Percentiles rank a stretch among this genome's conserved stretches.
phyloP scores from a whole-genome alignment of 2,329 filamentous ascomycete species.

The Pezicula carpinea region DNA sequence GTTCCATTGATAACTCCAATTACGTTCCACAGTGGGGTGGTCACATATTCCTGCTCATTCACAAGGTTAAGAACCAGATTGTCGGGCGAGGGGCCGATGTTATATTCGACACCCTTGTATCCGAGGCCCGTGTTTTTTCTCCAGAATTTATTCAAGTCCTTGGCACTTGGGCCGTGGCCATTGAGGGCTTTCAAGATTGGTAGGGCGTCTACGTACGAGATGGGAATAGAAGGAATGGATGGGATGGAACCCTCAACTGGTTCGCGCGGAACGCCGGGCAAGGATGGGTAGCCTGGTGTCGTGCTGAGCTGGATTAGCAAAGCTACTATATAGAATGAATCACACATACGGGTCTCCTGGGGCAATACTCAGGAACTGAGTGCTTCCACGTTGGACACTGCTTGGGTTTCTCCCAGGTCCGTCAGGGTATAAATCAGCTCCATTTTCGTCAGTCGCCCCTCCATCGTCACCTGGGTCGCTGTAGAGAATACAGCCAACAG shows the following conservation, averaged over 20 bases:
- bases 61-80: constrained; percentile 65
- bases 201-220: constrained; percentile 82
- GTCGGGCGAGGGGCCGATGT: constrained; percentile 65
- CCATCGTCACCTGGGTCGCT: constrained; percentile 88
- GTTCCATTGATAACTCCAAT: constrained; percentile 90
- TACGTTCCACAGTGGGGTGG: constrained; percentile 82
- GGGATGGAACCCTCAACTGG: constrained; percentile 68
- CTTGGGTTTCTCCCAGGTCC: constrained; percentile 85
- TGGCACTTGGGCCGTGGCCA: constrained; percentile 74
- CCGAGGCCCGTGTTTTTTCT: constrained; percentile 58
- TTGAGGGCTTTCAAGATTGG: constrained; percentile 89
- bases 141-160: constrained; percentile 66
- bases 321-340: constrained; percentile 38
- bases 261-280: constrained; percentile 76
- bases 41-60: constrained; percentile 79
- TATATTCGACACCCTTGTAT: constrained; percentile 64
- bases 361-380: constrained; percentile 69
- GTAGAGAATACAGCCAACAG: constrained; percentile 81
- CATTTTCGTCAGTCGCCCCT: constrained; percentile 74
- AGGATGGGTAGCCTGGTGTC: constrained; percentile 89
- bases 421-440: constrained; percentile 72
- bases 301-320: constrained; percentile 64
- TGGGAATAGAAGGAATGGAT: constrained; percentile 83
- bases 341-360: constrained; percentile 70
- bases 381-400: constrained; percentile 85